Evolutionary conservation across 768 basidiomycete species (phyloP), one percentile per base, ranked within the genome.

Genomic region (Phaeotremella skinneri): DNA sequence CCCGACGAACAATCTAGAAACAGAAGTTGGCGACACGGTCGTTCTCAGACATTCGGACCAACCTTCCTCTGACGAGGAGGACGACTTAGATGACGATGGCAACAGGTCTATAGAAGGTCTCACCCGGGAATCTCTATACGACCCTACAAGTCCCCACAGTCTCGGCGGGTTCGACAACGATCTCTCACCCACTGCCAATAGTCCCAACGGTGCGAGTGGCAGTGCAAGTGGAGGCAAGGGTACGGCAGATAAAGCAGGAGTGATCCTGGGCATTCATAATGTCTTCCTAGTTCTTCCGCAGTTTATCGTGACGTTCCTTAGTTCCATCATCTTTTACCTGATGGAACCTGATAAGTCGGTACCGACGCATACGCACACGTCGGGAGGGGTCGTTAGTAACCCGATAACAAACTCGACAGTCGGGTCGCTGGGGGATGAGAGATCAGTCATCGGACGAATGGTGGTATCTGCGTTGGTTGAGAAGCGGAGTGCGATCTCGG

Each of bases 261-360:
- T 91, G 41, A 91, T 92, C 53, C 78, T 92, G 59, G 92, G 94
- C 39, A 94, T 97, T 52, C 92, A 97, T 77, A 97, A 96, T 70
- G 83, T 96, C 58, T 94, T 89, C 76, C 81, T 98, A 61, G 94
- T 97, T 58, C 79, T 96, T 5, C 94, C 94, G 0, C 94, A 98
- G 70, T 93, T 97, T 78, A 81, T 98, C 39, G 87, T 93, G 30
- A 93, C 90, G 0, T 91, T 86, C 23, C 76, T 97, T 3, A 85
- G 91, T 0, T 85, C 91, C 9, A 79, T 93, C 61, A 82, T 97
- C 47, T 96, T 98, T 69, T 89, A 88, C 16, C 77, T 96, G 3
- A 81, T 91, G 60, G 92, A 94, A 59, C 86, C 88, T 3, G 68
- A 65, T 2, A 58, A 67, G 27, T 47, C 63, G 5, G n/a, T 74